A percentile compares a stretch with the other conserved stretches of the same genome.
These are phyloP conservation scores for Trichoderma semiorbis DNA, from an alignment of 2,329 filamentous ascomycete species.

Conservation along the genomic window DNA sequence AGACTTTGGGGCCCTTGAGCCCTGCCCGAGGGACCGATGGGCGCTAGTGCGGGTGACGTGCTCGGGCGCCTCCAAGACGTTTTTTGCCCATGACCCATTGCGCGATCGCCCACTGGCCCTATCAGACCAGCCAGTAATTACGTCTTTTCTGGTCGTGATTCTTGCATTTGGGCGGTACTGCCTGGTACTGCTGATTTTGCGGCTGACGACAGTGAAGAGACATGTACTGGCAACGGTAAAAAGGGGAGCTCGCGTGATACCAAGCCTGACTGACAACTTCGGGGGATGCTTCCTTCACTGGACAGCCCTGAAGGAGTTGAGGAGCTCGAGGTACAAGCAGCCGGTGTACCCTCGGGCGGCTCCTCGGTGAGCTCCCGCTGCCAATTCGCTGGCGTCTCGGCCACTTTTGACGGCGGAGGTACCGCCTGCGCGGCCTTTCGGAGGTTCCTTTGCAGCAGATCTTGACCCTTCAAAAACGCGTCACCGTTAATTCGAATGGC, in stretches of 20 bases:
- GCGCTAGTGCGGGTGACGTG: slow-evolving; percentile 21
- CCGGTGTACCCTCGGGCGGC: neutral
- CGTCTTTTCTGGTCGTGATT: neutral
- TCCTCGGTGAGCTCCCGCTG: neutral
- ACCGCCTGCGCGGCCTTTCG: neutral
- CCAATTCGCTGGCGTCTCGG: neutral
- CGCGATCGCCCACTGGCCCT: slow-evolving; percentile 16
- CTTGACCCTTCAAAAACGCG: neutral
- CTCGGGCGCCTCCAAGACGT: slow-evolving; percentile 18
- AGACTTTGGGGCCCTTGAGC: neutral
- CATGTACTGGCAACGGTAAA: neutral
- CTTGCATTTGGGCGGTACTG: neutral
- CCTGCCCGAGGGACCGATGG: slow-evolving; percentile 19
- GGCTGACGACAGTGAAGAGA: rapidly evolving
- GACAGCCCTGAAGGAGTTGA: too few relatives aligned
- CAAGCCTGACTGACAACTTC: neutral
- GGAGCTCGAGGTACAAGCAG: neutral
- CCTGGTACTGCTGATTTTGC: neutral
- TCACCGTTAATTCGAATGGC: slow-evolving; percentile 4
- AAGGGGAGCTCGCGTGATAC: neutral
- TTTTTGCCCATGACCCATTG: slow-evolving; percentile 14
- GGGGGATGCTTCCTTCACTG: neutral
- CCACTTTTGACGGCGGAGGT: neutral
- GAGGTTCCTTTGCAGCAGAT: neutral
- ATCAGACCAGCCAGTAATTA: neutral